These are phyloP conservation scores for Penicillium turbatum DNA, from an alignment of 495 filamentous ascomycete species.

Conservation along the genomic window DNA sequence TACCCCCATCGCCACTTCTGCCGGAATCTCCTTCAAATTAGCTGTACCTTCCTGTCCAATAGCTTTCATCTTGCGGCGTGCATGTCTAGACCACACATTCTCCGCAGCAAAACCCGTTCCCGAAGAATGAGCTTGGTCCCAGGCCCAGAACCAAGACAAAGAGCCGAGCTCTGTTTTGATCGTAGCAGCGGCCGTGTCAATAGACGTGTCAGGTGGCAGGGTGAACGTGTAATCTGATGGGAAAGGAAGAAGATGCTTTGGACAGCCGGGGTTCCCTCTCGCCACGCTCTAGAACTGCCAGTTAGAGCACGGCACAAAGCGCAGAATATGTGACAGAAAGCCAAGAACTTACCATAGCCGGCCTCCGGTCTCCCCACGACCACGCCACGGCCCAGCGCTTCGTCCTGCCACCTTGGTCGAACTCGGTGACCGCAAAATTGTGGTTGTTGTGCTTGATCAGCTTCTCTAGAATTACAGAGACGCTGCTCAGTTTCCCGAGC, in stretches of 20 bases:
- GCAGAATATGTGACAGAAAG: background rate
- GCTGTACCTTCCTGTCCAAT: conserved; percentile 18
- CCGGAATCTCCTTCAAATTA: conserved; percentile 24
- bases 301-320: conserved; percentile 7
- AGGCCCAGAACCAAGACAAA: conserved; percentile 52
- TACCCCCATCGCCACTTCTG: conserved; percentile 41
- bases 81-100: conserved; percentile 71
- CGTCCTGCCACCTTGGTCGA: conserved; percentile 76
- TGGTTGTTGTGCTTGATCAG: conserved; percentile 55
- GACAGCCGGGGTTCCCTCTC: conserved; percentile 51
- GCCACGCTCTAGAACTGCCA: conserved; percentile 42
- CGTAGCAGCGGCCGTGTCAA: conserved; percentile 26
- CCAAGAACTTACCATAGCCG: conserved; percentile 47
- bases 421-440: conserved; percentile 81
- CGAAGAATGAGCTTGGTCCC: conserved; percentile 34
- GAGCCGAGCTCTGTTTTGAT: conserved; percentile 39
- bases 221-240: conserved; percentile 53
- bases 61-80: conserved; percentile 50
- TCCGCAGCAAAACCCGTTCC: conserved; percentile 54
- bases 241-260: conserved; percentile 58
- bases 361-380: conserved; percentile 71
- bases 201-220: conserved; percentile 19
- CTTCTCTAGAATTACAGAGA: conserved; percentile 57
- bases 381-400: conserved; percentile 84
- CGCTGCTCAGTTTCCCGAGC: conserved; percentile 77